Evolutionary conservation across 768 basidiomycete species (phyloP), one percentile per base, ranked within the genome.

Genomic region (Xanthoconium stramineum): DNA sequence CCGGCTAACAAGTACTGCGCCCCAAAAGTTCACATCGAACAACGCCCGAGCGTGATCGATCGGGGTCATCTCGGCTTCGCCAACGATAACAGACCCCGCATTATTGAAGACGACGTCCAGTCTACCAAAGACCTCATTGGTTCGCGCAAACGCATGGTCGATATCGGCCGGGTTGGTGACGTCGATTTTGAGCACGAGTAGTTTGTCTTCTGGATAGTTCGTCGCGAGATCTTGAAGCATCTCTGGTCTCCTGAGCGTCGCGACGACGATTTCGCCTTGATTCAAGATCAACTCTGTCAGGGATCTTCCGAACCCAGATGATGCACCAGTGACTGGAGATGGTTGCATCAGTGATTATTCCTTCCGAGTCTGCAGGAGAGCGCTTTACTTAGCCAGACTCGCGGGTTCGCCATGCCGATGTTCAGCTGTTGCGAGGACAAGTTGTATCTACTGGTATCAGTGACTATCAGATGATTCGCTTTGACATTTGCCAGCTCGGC

Each of bases 191-290:
- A 61, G 32, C 2, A 64, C 52, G 49, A 65, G 61, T 10, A 66
- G 24, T n/a, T 12, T 55, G 14, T 58, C 52, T 36, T 44, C 29
- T 13, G 61, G n/a, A 29, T 64, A 50, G 15, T 2, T 20, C 14
- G 38, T 24, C 1, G 47, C 39, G 33, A 60, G 55, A 0, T 58
- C 38, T 12, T 50, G 36, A 36, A 66, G 65, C 7, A 50, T 37
- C 19, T 61, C 70, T 2, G 78, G 76, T 36, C 65, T 73, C 44
- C 79, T 73, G 40, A 76, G 65, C 19, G 79, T 78, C 6, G 80
- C 78, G 45, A 78, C 69, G 38, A 62, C 76, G 14, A 63, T 71
- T 47, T 76, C 74, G 20, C 77, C 77, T 6, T 62, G 59, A 12
- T 46, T 52, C 40, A 80, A 68, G 40, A 67, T 66, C 17, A 37